Evolutionary conservation across 148 eudicot genomes (phyloP).

Genomic region (Rhododendron mucronatum): DNA sequence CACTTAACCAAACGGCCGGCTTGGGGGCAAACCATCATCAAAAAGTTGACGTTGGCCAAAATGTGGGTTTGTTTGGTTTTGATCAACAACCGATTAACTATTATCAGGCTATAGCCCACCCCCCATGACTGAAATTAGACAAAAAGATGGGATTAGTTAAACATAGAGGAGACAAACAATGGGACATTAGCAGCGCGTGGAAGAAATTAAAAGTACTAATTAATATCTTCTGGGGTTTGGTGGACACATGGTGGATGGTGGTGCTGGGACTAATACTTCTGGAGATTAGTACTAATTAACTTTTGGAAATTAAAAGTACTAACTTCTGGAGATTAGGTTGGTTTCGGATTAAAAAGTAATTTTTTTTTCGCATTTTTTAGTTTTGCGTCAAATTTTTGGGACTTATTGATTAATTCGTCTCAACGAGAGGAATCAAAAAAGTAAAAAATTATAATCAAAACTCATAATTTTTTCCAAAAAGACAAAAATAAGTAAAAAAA

Average conservation of each 20-base stretch:
- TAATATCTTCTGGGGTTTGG: conserved; percentile 1
- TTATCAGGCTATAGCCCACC: neutral
- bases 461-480: too few relatives aligned
- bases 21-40: neutral
- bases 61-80: conserved; percentile 7
- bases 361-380: too few relatives aligned
- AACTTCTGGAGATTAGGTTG: too few relatives aligned
- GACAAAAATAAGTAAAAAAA: too few relatives aligned
- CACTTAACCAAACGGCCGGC: neutral
- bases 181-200: conserved; percentile 8
- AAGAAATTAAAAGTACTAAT: neutral
- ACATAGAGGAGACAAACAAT: conserved; percentile 1
- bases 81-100: neutral
- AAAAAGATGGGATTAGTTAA: conserved; percentile 9
- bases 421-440: too few relatives aligned
- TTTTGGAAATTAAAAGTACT: too few relatives aligned
- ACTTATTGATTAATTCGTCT: too few relatives aligned
- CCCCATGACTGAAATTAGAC: conserved; percentile 1
- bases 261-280: neutral
- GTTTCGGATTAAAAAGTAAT: too few relatives aligned
- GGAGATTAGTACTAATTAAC: too few relatives aligned
- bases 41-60: neutral
- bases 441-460: too few relatives aligned
- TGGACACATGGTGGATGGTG: neutral
- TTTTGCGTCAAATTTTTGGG: too few relatives aligned